Conservation (phyloP, 2,329 filamentous ascomycete species). For the Fusarium sp. region DNA sequence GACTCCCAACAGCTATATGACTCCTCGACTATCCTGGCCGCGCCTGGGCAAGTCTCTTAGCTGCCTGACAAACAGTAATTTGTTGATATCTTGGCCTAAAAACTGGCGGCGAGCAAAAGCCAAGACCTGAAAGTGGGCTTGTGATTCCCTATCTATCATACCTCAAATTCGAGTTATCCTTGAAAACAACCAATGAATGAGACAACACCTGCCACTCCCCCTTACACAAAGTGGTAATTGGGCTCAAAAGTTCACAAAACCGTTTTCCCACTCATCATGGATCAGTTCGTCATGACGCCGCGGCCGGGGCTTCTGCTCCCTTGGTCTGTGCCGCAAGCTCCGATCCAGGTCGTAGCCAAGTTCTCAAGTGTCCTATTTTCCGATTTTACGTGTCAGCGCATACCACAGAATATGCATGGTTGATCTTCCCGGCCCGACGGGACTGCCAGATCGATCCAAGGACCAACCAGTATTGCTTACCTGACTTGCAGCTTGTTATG, state of each 20-base stretch:
- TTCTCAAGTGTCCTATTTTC: slow-evolving; percentile 74
- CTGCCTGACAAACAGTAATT: slow-evolving; percentile 14
- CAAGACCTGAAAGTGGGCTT: slow-evolving; percentile 31
- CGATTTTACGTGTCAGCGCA: slow-evolving; percentile 36
- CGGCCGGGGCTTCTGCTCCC: slow-evolving; percentile 33
- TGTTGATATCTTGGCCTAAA: slow-evolving; percentile 20
- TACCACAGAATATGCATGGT: slow-evolving; percentile 10
- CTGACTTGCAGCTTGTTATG: slow-evolving; percentile 89
- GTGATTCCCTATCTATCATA: slow-evolving; percentile 18
- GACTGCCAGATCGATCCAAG: slow-evolving; percentile 12
- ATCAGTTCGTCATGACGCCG: slow-evolving; percentile 31
- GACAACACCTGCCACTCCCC: slow-evolving; percentile 31
- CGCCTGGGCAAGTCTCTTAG: slow-evolving; percentile 22
- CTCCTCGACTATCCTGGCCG: slow-evolving; percentile 29
- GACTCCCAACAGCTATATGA: slow-evolving; percentile 34
- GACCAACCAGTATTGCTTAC: slow-evolving; percentile 63
- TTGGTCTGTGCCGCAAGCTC: slow-evolving; percentile 43
- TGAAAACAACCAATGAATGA: slow-evolving; percentile 29
- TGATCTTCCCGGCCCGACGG: slow-evolving; percentile 13
- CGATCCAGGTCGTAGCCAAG: slow-evolving; percentile 72
- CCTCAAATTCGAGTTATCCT: slow-evolving; percentile 22
- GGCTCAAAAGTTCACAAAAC: slow-evolving; percentile 15
- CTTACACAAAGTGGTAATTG: slow-evolving; percentile 21
- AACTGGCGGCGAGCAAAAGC: slow-evolving; percentile 12
- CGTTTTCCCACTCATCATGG: slow-evolving; percentile 24